Base-by-base conservation (phyloP, 805 yeast genomes). In the Lachancea sp. region DNA sequence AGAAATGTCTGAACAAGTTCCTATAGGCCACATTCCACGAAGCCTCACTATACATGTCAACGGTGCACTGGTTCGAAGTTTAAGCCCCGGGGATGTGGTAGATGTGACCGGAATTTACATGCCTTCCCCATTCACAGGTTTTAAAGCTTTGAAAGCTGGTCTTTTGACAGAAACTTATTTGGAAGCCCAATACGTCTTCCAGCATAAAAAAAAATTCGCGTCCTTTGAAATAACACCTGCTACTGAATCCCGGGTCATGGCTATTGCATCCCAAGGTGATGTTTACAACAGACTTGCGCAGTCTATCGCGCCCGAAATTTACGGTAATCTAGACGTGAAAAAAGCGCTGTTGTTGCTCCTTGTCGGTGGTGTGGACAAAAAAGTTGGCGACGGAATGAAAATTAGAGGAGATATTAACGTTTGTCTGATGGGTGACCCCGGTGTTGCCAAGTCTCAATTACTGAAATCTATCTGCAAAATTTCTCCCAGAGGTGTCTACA, bases 391-490 rank as follows among this genome's bases (percentile, higher is more conserved):
- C 68, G 99, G 99, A 53, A 81, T 93, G 87, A 81, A 84, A 59
- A 93, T 93, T 58, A 82, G 99, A 72, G 99, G 99, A 58, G 99
- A 93, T 63, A 86, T 93, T 55, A 93, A 93, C 60, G 78, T 93
- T 45, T 84, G 97, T 69, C 74, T 93, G 42, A 91, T 93, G 97
- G 99, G 99, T 57, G 99, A 93, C 62, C 99, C 99, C 35, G 99
- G 99, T 73, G 99, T 93, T 44, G 99, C 99, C 59, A 93, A 93
- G 68, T 93, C 98, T 2, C 99, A 93, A 74, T 72, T 93, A 59
- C 73, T 93, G 52, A 93, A 93, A 63, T 84, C 95, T 29, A 87
- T 93, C 53, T 76, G 88, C 48, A 88, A 90, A 57, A 85, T 93
- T 44, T 93, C 98, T 3, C 99, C 99, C 26, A 77, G 98, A 60